Evolutionary conservation across 352 stramenopile species (phyloP).

Genomic region (Pythium phragmiticola): DNA sequence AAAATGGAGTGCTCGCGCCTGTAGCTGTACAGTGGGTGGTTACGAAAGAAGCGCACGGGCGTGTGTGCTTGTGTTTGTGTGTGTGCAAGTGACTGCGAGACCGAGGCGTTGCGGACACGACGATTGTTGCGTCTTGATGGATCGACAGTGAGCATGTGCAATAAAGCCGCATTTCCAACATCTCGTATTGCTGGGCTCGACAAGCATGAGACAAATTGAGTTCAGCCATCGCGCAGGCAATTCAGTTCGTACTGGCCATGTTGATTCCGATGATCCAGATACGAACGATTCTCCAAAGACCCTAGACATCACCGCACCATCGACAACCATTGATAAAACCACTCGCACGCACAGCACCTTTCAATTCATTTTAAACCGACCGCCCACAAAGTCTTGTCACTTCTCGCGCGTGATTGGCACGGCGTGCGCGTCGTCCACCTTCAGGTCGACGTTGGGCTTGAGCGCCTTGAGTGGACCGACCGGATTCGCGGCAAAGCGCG

Average conservation of each 20-base stretch:
- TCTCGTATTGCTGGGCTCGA: too few species aligned
- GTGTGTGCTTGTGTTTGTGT: too few species aligned
- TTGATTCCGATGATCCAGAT: too few species aligned
- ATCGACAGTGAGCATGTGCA: constrained; percentile 20
- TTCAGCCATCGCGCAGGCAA: too few species aligned
- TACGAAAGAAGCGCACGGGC: too few species aligned
- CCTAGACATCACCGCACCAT: too few species aligned
- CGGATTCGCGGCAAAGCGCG: constrained; percentile 42
- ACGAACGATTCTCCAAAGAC: too few species aligned
- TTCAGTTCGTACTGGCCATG: too few species aligned
- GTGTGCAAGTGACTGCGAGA: not conserved
- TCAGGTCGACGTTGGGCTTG: constrained; percentile 27
- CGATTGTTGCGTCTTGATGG: not conserved
- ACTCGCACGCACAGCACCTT: not conserved
- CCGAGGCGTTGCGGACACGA: too few species aligned
- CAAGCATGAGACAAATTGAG: too few species aligned
- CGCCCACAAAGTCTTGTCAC: not conserved
- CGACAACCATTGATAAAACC: not conserved
- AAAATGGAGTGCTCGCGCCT: too few species aligned
- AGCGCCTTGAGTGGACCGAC: constrained; percentile 26
- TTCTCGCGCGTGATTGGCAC: constrained; percentile 1
- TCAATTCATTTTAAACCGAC: not conserved
- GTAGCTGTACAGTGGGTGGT: too few species aligned
- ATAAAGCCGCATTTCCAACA: constrained; percentile 12
- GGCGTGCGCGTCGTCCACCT: constrained; percentile 24